phyloP scores from a whole-genome alignment of 371 early-diverging fungal genomes.

The Apophysomyces sp. region DNA sequence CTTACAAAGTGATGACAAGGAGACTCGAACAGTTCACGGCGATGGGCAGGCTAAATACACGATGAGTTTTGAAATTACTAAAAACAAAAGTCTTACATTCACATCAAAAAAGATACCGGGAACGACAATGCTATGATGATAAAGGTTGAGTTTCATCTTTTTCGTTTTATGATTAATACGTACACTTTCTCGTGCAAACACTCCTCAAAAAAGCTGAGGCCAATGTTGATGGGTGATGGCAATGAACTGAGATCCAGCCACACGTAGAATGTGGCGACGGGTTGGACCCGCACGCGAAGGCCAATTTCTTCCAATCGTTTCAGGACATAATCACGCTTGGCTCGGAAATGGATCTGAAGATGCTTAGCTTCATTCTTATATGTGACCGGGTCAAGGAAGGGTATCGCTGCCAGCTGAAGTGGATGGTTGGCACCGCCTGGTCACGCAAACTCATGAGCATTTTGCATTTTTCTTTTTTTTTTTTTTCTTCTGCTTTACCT shows the following conservation, averaged over 20 bases:
- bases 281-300: conserved; percentile 33
- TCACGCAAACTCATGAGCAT: not conserved
- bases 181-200: conserved; percentile 49
- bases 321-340: conserved; percentile 46
- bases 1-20: conserved; percentile 55
- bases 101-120: conserved; percentile 57
- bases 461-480: not conserved
- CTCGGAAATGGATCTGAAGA: conserved; percentile 42
- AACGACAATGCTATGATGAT: conserved; percentile 28
- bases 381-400: conserved; percentile 38
- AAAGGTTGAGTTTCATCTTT: not conserved
- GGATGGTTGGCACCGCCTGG: conserved; percentile 52
- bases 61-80: not conserved
- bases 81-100: conserved; percentile 26
- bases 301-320: conserved; percentile 35
- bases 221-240: conserved; percentile 47
- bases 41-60: conserved; percentile 33
- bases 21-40: conserved; percentile 49
- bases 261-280: conserved; percentile 50
- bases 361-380: conserved; percentile 37
- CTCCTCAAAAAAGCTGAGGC: conserved; percentile 50
- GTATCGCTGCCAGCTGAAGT: conserved; percentile 47
- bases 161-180: not conserved
- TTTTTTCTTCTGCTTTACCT: conserved; percentile 15
- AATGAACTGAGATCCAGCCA: conserved; percentile 44